Evolutionary conservation across 2,329 filamentous ascomycete genomes (phyloP), one percentile per base, ranked within the genome.

Genomic region (Paradendryphiella salina): DNA sequence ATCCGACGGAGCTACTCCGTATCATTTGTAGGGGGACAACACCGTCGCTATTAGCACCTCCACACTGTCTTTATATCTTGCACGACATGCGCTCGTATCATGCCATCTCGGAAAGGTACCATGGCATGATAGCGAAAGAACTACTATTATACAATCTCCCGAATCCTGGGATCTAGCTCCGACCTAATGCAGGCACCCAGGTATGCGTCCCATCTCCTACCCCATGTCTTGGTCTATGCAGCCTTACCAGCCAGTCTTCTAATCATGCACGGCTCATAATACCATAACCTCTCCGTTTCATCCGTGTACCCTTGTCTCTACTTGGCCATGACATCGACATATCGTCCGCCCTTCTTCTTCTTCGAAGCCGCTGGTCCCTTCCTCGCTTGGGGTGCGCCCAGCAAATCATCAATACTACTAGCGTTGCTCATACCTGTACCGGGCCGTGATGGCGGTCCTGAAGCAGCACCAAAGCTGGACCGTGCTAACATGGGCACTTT

Each of bases 381-480:
- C 57, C 89, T 82, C 14, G 88, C 82, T 23, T 80, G 83, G 3
- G 88, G 84, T 4, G 88, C 85, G 4, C 89, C 89, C 17, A 99
- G 78, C 56, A 99, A 77, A 71, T 99, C 94, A 65, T 99, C 94
- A 67, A 99, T 95, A 63, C 88, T 94, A 73, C 87, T 95, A n/a
- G 90, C 90, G 67, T 90, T 90, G 73, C 90, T 95, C 80, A 96
- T 85, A 56, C 89, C 87, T 3, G 90, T 96, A 5, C 84, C 75
- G 4, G 91, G 91, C 17, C 72, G 55, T 3, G 60, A 65, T 4
- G 72, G 71, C 14, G 72, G 72, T 1, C 70, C 71, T 7, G 53
- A 62, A 0, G 59, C 60, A 7, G 60, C 57, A n/a, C 58, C 52
- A 34, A 70, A 54, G 9, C 47, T 56, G 5, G 71, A 65, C 9